Conservation (phyloP, 768 basidiomycete species). For the Tricholoma sp. region DNA sequence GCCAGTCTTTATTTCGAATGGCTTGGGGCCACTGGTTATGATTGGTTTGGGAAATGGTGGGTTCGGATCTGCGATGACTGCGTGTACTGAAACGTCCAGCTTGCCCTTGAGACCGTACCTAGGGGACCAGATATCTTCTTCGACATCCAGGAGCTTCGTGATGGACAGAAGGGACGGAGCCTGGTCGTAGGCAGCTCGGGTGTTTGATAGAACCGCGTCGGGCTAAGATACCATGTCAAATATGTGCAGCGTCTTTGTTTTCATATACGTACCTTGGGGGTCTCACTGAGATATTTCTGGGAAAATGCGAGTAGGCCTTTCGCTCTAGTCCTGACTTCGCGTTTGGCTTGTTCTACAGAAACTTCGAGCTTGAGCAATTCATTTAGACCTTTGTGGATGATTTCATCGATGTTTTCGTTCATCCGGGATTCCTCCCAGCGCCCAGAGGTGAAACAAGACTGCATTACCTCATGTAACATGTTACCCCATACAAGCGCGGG, state of each 20-base stretch:
- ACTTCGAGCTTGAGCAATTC: conserved; percentile 60
- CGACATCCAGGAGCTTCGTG: conserved; percentile 73
- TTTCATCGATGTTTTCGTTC: conserved; percentile 52
- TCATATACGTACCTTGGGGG: conserved; percentile 51
- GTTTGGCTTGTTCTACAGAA: conserved; percentile 56
- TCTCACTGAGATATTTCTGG: conserved; percentile 55
- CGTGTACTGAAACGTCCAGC: conserved; percentile 84
- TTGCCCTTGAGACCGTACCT: conserved; percentile 95
- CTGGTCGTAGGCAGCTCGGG: conserved; percentile 36
- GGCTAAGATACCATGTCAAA: conserved; percentile 35
- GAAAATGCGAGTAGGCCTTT: conserved; percentile 63
- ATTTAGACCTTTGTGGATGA: conserved; percentile 47
- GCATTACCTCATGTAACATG: conserved; percentile 89
- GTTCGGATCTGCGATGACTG: conserved; percentile 49
- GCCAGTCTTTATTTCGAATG: conserved; percentile 93
- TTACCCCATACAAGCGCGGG: conserved; percentile 86
- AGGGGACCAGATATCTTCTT: conserved; percentile 98
- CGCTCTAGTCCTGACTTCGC: conserved; percentile 58
- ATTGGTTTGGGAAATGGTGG: conserved; percentile 17
- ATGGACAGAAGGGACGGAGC: conserved; percentile 63
- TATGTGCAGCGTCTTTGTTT: background rate
- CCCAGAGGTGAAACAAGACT: conserved; percentile 60
- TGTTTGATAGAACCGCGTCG: conserved; percentile 63
- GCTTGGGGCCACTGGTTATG: conserved; percentile 36
- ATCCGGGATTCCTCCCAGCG: conserved; percentile 65